Base-by-base conservation (phyloP, 2,329 filamentous ascomycete species). In the Ophiostoma triangulosporum region DNA sequence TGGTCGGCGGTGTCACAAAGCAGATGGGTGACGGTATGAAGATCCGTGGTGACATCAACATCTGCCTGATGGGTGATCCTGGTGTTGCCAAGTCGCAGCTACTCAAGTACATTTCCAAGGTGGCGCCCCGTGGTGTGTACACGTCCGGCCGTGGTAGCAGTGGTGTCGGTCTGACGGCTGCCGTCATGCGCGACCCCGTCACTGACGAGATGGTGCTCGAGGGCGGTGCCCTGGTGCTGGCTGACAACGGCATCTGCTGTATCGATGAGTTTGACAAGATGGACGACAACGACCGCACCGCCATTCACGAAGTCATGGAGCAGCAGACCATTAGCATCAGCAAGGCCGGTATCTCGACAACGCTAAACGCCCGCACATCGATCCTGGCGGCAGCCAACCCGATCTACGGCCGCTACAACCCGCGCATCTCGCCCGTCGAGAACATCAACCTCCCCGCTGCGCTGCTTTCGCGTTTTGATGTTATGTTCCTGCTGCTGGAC, bases 371-470 rank as follows among this genome's bases (percentile, higher is more conserved):
- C 22, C 84, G 93, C 57, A 97, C 93, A 20, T 95, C 89, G 0
- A 95, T 98, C 63, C 80, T 98, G 15, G 91, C 93, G 17, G 93
- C 93, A 20, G 93, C 93, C 60, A 98, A 98, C 71, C 93, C 93
- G 55, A 79, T 98, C 40, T 98, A 98, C 64, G 93, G 93, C 59
- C 88, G 93, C 58, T 98, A 98, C 75, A 98, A 98, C 71, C 93
- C 93, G 54, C 88, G 89, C 58, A 86, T 98, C 62, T 96, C 91
- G 0, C 93, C 93, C 0, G 90, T 98, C 26, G 93, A 98, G 69
- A 98, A 98, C 69, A 98, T 98, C 71, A 98, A 98, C 69, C 82
- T 98, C 38, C 93, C 93, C n/a, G 93, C 93, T 17, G 93, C 93
- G 20, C 80, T 98, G 20, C 80, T 98, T 53, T 96, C 91, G 56